Percentiles rank a stretch among this genome's conserved stretches.
Evolutionary conservation across 352 stramenopile genomes (phyloP).

Genomic region (Phytophthora hybrid): DNA sequence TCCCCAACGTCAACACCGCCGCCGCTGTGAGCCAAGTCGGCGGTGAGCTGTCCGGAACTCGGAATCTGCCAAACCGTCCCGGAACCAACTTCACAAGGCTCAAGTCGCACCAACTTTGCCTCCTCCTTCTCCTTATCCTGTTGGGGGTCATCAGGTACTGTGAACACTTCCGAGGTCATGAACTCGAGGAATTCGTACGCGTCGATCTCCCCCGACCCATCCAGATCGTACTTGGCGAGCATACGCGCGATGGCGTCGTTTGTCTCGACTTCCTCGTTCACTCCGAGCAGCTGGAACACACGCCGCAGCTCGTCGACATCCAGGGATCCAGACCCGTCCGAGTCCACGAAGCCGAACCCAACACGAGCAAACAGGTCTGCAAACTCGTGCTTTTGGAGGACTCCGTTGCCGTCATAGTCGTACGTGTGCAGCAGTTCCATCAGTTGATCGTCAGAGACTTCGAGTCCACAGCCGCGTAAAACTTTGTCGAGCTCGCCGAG

Average conservation of each 20-base stretch:
- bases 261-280: constrained; percentile 46
- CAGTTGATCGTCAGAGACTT: constrained; percentile 46
- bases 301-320: constrained; percentile 57
- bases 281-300: constrained; percentile 62
- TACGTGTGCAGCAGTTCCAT: constrained; percentile 51
- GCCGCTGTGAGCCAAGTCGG: constrained; percentile 46
- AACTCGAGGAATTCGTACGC: constrained; percentile 80
- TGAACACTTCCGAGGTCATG: constrained; percentile 65
- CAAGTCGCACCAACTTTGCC: constrained; percentile 12
- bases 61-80: constrained; percentile 57
- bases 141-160: constrained; percentile 15
- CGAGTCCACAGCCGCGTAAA: constrained; percentile 46
- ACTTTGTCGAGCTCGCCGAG: constrained; percentile 45
- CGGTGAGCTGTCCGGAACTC: constrained; percentile 37
- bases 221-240: constrained; percentile 72
- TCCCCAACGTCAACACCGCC: constrained; percentile 3
- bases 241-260: constrained; percentile 50
- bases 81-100: constrained; percentile 27
- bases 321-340: constrained; percentile 61
- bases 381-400: constrained; percentile 58
- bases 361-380: constrained; percentile 65
- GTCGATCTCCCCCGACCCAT: constrained; percentile 79
- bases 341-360: constrained; percentile 69
- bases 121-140: constrained; percentile 2
- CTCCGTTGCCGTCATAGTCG: constrained; percentile 61